phyloP scores from a whole-genome alignment of 192 early-diverging fungal genomes.

The Podila verticillata region DNA sequence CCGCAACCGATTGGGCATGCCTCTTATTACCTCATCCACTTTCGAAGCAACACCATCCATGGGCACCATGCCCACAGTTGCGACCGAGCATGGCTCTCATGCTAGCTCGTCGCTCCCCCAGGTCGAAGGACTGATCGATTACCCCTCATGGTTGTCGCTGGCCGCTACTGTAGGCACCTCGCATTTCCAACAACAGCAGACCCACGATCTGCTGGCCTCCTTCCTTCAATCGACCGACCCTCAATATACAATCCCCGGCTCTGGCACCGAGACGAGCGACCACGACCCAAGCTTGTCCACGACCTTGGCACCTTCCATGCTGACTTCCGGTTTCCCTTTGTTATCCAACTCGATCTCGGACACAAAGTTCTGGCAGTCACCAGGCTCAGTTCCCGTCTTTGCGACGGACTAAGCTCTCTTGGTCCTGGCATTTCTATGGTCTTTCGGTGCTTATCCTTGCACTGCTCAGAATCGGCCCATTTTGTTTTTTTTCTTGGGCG shows the following conservation, averaged over 20 bases:
- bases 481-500: neutral
- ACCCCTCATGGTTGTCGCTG: constrained; percentile 15
- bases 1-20: constrained; percentile 43
- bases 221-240: constrained; percentile 29
- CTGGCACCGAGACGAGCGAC: constrained; percentile 12
- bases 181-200: constrained; percentile 9
- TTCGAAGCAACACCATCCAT: constrained; percentile 9
- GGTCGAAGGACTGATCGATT: neutral
- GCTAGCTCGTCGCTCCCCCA: neutral
- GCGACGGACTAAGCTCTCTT: constrained; percentile 29
- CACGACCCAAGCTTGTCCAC: constrained; percentile 2
- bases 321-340: neutral
- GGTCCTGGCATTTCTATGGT: neutral
- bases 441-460: constrained; percentile 5
- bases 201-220: constrained; percentile 20
- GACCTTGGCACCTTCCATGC: neutral
- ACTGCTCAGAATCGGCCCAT: neutral
- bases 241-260: constrained; percentile 21
- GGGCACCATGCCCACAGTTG: neutral
- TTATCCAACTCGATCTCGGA: constrained; percentile 7
- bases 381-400: constrained; percentile 24
- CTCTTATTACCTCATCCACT: constrained; percentile 21
- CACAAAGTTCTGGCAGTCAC: constrained; percentile 33
- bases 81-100: neutral
- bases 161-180: neutral